These are phyloP conservation scores for Schwanniomyces pseudopolymorphus DNA, from an alignment of 805 yeast genomes.

Conservation along the genomic window DNA sequence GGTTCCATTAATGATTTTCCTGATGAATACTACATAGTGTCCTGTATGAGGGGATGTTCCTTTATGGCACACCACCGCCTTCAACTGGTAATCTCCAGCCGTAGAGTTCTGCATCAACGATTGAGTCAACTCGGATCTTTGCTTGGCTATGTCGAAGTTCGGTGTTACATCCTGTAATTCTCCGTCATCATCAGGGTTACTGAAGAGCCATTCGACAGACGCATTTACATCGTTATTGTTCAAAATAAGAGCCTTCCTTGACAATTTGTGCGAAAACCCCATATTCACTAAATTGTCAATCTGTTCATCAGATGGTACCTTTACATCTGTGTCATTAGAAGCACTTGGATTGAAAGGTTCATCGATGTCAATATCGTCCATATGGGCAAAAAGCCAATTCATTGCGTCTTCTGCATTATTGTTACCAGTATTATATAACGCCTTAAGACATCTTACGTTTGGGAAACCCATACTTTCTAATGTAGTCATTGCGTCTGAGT, in stretches of 20 bases:
- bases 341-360: slow-evolving; percentile 45
- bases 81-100: slow-evolving; percentile 45
- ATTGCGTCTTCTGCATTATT: slow-evolving; percentile 65
- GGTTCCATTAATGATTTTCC: slow-evolving; percentile 36
- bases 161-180: slow-evolving; percentile 30
- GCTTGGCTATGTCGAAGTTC: slow-evolving; percentile 27
- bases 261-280: slow-evolving; percentile 73
- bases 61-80: slow-evolving; percentile 80
- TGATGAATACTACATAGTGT: slow-evolving; percentile 81
- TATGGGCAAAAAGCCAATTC: slow-evolving; percentile 87
- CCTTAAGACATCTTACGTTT: slow-evolving; percentile 60
- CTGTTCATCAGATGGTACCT: slow-evolving; percentile 33
- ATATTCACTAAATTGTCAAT: slow-evolving; percentile 56
- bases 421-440: slow-evolving; percentile 74
- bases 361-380: slow-evolving; percentile 83
- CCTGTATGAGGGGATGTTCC: slow-evolving; percentile 90
- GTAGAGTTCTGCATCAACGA: slow-evolving; percentile 9
- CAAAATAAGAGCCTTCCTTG: slow-evolving; percentile 69
- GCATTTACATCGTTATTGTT: slow-evolving; percentile 63
- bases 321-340: slow-evolving; percentile 12
- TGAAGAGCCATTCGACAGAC: slow-evolving; percentile 90
- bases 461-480: slow-evolving; percentile 88
- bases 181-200: slow-evolving; percentile 78
- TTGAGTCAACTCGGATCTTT: slow-evolving; percentile 13
- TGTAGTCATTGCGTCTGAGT: slow-evolving; percentile 51